Percentiles rank a stretch among this genome's conserved stretches.
These are phyloP conservation scores for Umbellularia californica DNA, from an alignment of 164 flowering plant genomes.

Conservation along the genomic window DNA sequence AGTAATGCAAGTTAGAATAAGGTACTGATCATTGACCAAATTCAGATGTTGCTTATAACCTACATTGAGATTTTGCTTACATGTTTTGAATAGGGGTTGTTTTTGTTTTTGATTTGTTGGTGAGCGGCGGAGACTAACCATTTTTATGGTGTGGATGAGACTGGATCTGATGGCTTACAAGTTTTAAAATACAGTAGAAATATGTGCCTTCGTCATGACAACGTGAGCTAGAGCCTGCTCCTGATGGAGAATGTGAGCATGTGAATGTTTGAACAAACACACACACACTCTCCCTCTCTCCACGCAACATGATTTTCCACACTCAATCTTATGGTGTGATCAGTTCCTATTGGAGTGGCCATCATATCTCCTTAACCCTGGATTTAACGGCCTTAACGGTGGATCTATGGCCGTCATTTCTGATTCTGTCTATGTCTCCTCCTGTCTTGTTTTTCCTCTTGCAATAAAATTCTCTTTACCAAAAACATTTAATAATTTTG, in stretches of 20 bases:
- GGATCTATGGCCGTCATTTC: too few species aligned
- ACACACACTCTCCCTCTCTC: too few species aligned
- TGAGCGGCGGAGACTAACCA: neutral
- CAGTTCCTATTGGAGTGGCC: too few species aligned
- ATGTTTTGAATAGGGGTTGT: neutral
- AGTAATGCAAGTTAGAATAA: slow-evolving; percentile 7
- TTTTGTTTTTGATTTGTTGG: neutral
- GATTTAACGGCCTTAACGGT: too few species aligned
- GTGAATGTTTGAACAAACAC: neutral
- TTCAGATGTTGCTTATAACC: neutral
- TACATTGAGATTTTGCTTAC: neutral
- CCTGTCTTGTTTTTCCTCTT: too few species aligned
- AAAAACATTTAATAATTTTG: too few species aligned
- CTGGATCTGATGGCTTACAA: neutral
- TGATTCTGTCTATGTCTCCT: too few species aligned
- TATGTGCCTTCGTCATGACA: neutral
- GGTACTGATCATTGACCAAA: slow-evolving; percentile 12
- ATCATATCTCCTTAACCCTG: too few species aligned
- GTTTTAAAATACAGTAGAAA: neutral
- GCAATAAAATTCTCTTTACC: too few species aligned
- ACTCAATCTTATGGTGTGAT: too few species aligned
- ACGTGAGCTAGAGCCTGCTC: neutral
- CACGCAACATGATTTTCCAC: too few species aligned
- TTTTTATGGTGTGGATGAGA: neutral
- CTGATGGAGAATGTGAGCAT: neutral